Percentiles rank a stretch among this genome's conserved stretches.
Evolutionary conservation across 2,329 filamentous ascomycete genomes (phyloP).

Genomic region (Curvularia lunata): DNA sequence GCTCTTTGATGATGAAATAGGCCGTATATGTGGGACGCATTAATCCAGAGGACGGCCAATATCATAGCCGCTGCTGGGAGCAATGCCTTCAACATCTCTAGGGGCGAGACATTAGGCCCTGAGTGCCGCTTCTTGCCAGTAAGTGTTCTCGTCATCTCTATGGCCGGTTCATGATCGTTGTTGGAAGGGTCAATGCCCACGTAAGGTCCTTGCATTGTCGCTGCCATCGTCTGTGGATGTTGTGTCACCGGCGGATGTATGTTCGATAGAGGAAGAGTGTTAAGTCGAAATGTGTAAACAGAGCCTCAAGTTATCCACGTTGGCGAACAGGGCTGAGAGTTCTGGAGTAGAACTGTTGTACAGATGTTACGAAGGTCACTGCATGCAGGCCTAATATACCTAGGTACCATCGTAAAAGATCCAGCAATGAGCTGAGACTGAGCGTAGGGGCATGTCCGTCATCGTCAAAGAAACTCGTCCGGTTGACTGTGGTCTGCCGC

Average conservation of each 20-base stretch:
- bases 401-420: not conserved
- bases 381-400: not conserved
- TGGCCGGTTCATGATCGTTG: too few species aligned
- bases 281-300: not conserved
- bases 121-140: not conserved
- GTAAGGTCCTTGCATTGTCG: not conserved
- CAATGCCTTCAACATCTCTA: conserved; percentile 15
- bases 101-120: not conserved
- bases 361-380: not conserved
- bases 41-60: conserved; percentile 20
- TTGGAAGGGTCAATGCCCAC: too few species aligned
- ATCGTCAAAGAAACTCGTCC: too few species aligned
- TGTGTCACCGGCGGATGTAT: not conserved
- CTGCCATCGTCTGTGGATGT: not conserved
- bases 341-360: too few species aligned
- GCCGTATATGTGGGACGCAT: conserved; percentile 20
- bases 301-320: too few species aligned
- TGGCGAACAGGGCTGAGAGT: too few species aligned
- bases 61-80: conserved; percentile 22
- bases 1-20: conserved; percentile 15
- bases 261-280: not conserved
- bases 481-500: too few species aligned
- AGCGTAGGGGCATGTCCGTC: not conserved
- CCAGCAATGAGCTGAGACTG: not conserved
- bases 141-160: not conserved